These are phyloP conservation scores for Geranium incanum DNA, from an alignment of 441 rosid genomes.

Conservation along the genomic window DNA sequence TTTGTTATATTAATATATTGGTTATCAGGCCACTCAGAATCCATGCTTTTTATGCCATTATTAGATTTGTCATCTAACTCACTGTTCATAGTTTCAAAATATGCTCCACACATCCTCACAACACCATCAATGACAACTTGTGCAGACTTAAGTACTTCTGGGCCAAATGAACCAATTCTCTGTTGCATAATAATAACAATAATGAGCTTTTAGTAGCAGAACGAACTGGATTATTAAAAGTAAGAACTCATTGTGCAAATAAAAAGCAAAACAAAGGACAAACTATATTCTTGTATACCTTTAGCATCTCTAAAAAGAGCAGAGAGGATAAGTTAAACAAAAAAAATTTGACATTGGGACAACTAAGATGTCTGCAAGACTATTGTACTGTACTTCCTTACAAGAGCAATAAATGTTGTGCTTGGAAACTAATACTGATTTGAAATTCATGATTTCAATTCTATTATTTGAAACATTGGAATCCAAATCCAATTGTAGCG, in stretches of 20 bases:
- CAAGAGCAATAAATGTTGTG: neutral
- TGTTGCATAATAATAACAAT: constrained; percentile 24
- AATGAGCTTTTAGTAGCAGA: constrained; percentile 15
- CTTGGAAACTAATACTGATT: neutral
- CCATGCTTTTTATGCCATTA: constrained; percentile 25
- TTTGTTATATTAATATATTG: constrained; percentile 39
- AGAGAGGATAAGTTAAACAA: neutral
- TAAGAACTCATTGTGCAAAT: neutral
- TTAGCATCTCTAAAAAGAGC: neutral
- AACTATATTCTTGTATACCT: neutral
- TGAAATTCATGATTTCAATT: no score
- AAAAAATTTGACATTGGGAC: neutral
- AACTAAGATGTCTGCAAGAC: constrained; percentile 3
- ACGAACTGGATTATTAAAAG: constrained; percentile 9
- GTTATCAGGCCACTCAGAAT: constrained; percentile 27
- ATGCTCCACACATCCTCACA: constrained; percentile 53
- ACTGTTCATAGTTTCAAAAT: constrained; percentile 33
- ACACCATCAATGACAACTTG: constrained; percentile 50
- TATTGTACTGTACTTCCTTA: neutral
- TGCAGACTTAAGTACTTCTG: constrained; percentile 49
- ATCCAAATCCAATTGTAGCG: no score
- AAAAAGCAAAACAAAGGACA: neutral
- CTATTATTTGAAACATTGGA: no score
- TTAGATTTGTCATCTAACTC: constrained; percentile 26
- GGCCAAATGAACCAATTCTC: constrained; percentile 46